These are phyloP conservation scores for Beta macrorhiza DNA, from an alignment of 179 eudicot genomes.

Conservation along the genomic window DNA sequence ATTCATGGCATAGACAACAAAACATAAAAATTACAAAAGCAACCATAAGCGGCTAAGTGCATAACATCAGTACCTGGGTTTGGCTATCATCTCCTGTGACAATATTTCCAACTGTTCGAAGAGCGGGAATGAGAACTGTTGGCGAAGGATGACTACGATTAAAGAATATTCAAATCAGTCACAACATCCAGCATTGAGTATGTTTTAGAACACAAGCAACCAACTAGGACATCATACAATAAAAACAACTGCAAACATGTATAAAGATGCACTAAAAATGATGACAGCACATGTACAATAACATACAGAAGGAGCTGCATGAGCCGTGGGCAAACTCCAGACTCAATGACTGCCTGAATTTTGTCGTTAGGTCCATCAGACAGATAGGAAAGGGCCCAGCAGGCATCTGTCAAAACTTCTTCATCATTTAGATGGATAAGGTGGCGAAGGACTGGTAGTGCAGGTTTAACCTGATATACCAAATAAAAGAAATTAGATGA, in stretches of 20 bases:
- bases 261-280: neutral
- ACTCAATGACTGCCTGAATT: conserved; percentile 84
- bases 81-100: conserved; percentile 69
- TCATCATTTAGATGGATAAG: conserved; percentile 71
- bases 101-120: conserved; percentile 68
- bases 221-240: conserved; percentile 5
- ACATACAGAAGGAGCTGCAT: conserved; percentile 76
- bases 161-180: conserved; percentile 14
- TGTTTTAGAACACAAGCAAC: neutral
- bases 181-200: neutral
- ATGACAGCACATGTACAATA: conserved; percentile 19
- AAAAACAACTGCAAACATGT: neutral
- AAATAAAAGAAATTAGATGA: conserved; percentile 8
- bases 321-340: conserved; percentile 75
- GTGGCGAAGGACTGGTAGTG: conserved; percentile 65
- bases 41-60: neutral
- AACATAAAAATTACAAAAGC: neutral
- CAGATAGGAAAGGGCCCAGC: conserved; percentile 90
- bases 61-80: conserved; percentile 50
- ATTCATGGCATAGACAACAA: neutral
- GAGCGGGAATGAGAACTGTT: conserved; percentile 59
- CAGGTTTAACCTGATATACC: conserved; percentile 61
- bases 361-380: conserved; percentile 87
- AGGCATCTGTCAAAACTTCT: conserved; percentile 81
- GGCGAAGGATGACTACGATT: conserved; percentile 49